Evolutionary conservation across 352 stramenopile genomes (phyloP).

Genomic region (Globisporangium heterothallicum): DNA sequence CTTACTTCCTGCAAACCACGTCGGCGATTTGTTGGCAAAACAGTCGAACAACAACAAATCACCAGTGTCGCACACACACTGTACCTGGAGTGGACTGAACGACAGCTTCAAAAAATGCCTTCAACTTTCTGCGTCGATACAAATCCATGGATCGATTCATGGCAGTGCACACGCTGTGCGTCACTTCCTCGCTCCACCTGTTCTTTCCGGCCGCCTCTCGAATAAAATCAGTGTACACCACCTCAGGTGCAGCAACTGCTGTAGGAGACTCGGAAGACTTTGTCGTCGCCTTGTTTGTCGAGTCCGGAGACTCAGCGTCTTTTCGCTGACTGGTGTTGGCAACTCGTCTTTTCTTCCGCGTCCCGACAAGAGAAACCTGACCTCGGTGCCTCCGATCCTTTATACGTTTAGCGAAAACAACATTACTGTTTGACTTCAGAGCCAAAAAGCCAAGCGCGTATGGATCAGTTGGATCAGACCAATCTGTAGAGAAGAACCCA

Average conservation of each 20-base stretch:
- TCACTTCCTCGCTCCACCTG: slow-evolving; percentile 28
- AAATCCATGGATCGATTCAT: slow-evolving; percentile 37
- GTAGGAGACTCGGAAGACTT: neutral
- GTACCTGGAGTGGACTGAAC: slow-evolving; percentile 32
- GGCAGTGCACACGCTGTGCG: slow-evolving; percentile 23
- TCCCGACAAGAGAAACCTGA: neutral
- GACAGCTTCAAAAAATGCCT: slow-evolving; percentile 32
- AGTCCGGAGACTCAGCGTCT: neutral
- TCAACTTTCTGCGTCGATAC: slow-evolving; percentile 34
- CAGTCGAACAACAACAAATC: neutral
- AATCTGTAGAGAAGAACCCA: slow-evolving; percentile 5
- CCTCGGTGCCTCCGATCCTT: neutral
- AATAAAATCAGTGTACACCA: slow-evolving; percentile 29
- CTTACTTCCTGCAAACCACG: slow-evolving; percentile 20
- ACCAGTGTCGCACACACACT: neutral
- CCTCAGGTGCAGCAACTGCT: neutral
- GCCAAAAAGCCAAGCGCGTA: slow-evolving; percentile 45
- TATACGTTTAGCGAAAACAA: neutral
- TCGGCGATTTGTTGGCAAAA: slow-evolving; percentile 6
- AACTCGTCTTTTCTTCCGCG: slow-evolving; percentile 5
- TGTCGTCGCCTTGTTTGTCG: neutral
- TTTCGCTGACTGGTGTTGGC: neutral
- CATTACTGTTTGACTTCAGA: slow-evolving; percentile 35
- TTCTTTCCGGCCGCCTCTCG: slow-evolving; percentile 26
- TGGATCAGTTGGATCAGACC: slow-evolving; percentile 37